Base-by-base conservation (phyloP, 805 yeast species). In the Schwanniomyces pseudopolymorphus region DNA sequence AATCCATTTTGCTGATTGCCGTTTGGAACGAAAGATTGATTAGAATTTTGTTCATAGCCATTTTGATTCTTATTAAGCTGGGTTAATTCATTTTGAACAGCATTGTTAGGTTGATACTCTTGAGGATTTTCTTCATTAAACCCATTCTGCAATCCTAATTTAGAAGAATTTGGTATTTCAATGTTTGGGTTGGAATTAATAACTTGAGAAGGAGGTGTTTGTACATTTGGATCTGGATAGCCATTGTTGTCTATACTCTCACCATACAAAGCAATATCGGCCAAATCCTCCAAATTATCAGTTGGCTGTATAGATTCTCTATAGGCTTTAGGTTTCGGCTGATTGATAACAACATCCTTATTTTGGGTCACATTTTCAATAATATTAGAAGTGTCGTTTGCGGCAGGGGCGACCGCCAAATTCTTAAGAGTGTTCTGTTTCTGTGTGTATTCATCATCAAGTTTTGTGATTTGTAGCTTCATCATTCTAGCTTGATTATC, bases 261-360 rank as follows among this genome's bases (percentile, higher is more conserved):
- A 6, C 73, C 74, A 48, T 67, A 70, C 26, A 61, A 48, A 1
- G 72, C 74, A 39, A 70, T 66, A 46, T 67, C 67, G 3, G 71
- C 55, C 25, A 67, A 60, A 47, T 70, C 75, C n/a, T 63, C 60
- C 42, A 70, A 57, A 35, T 61, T 67, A 25, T 60, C 65, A 14
- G 52, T 45, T 17, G 55, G 48, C 35, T 47, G 43, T 21, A 55
- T 46, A 5, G 64, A 58, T 26, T 54, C 59, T 40, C 60, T 57
- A 25, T 31, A 22, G 5, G 22, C 22, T 20, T 36, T 36, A 20
- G 40, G 31, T 9, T 24, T 39, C 9, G 36, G 25, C 5, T 43
- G 31, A 17, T 19, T 26, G 16, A 41, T 22, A 1, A 6, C 6
- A 14, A 20, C 14, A n/a, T 10, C 14, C 20, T 36, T 36, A 36